Base-by-base conservation (phyloP, 768 basidiomycete species). In the Crepidotus variabilis region DNA sequence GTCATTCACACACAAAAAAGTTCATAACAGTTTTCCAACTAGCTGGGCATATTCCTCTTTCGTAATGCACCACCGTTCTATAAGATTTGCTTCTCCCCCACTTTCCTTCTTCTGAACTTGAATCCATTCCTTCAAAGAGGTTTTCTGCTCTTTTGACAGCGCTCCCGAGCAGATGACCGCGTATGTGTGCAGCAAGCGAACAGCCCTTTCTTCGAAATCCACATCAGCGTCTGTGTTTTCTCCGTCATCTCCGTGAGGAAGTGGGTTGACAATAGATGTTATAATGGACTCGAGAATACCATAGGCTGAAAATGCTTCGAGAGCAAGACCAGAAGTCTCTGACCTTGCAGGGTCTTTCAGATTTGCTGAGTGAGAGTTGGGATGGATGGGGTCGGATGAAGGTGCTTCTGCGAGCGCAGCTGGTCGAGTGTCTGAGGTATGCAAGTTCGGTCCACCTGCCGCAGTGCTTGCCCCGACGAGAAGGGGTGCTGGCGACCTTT, bases 331-430 rank as follows among this genome's bases (percentile, higher is more conserved):
- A 0, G 80, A 81, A 0, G 90, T 92, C 3, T 74, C 68, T 28
- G 75, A 74, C 2, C 80, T 78, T 1, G 75, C 69, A 0, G 88
- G 86, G 63, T 86, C 73, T 3, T 77, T 69, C 1, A 85, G 72
- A 69, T 86, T 78, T 16, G 83, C 78, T 0, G 87, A 82, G 64
- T 90, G 90, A 6, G 88, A 90, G 69, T 90, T 90, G 23, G 83
- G 75, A 66, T 88, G 82, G n/a, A 89, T 75, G 0, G 78, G 75
- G 49, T 68, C 63, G 67, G 43, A 66, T 24, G 39, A 57, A 8
- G 51, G 52, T 22, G 36, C 64, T 50, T 32, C 34, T 23, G n/a
- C 55, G 1, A n/a, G 51, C 23, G 46, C 65, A 49, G 51, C 65
- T 0, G 61, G 58, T 2, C 57, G 60, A 3, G 67, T 58, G 14